A percentile compares a stretch with the other conserved stretches of the same genome.
Evolutionary conservation across 805 yeast genomes (phyloP).

Genomic region (Dipodascopsis tothii): DNA sequence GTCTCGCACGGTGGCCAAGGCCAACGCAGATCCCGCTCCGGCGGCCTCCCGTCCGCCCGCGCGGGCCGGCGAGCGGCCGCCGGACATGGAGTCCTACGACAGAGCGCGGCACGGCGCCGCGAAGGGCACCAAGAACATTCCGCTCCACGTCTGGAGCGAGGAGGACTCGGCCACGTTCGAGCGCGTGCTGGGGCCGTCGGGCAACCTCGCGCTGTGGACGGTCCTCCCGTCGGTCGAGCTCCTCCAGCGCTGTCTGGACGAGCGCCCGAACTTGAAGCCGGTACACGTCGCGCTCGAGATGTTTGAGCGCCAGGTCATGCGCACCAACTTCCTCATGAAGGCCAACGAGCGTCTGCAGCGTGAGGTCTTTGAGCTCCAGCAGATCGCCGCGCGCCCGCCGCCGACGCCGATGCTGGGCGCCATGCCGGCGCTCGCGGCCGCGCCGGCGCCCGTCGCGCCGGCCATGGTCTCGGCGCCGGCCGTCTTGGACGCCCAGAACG

Average conservation of each 20-base stretch:
- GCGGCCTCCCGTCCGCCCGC: no score
- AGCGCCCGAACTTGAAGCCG: conserved; percentile 6
- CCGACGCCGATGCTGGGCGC: neutral
- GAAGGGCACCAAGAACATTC: conserved; percentile 2
- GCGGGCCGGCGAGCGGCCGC: no score
- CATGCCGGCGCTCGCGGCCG: neutral
- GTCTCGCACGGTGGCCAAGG: no score
- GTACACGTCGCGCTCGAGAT: conserved; percentile 6
- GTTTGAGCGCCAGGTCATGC: conserved; percentile 17
- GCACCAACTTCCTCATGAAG: conserved; percentile 11
- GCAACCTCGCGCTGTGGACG: conserved; percentile 11
- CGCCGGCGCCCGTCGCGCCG: neutral
- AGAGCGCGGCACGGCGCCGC: conserved; percentile 10
- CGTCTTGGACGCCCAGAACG: neutral
- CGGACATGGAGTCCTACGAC: conserved; percentile 7
- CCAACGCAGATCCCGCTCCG: no score
- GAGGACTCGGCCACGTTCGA: conserved; percentile 11
- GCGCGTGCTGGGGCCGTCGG: conserved; percentile 13
- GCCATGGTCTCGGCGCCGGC: neutral
- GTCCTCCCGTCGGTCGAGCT: conserved; percentile 7
- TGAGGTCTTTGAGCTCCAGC: conserved; percentile 6
- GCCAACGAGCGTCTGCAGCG: conserved; percentile 8
- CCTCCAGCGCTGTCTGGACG: conserved; percentile 8
- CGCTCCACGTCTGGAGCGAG: conserved; percentile 11
- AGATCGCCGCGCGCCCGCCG: conserved; percentile 2